These are phyloP conservation scores for Talaromyces marneffei DNA, from an alignment of 2,329 filamentous ascomycete genomes.

Conservation along the genomic window DNA sequence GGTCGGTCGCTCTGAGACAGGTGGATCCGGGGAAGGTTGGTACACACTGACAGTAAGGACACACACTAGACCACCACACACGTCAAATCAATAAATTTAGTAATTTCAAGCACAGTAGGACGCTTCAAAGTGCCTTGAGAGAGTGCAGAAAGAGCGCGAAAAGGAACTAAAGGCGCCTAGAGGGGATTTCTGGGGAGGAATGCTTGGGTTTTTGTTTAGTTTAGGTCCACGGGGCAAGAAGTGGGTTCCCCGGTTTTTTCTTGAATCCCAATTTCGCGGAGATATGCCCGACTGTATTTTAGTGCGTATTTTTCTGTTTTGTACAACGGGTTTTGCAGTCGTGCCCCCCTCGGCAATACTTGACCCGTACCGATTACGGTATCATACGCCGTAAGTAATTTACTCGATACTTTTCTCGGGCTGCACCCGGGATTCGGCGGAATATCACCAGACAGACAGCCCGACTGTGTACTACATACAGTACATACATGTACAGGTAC, in stretches of 20 bases:
- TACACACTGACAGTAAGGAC: not conserved
- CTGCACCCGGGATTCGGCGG: conserved; percentile 6
- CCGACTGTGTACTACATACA: not conserved
- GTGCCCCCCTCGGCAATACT: not conserved
- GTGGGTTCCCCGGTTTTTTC: conserved; percentile 11
- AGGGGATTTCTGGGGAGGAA: conserved; percentile 4
- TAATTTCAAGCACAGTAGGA: not conserved
- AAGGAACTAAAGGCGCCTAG: not conserved
- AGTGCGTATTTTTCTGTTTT: not conserved
- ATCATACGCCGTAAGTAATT: not conserved
- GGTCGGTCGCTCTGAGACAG: not conserved
- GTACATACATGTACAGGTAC: too few species aligned
- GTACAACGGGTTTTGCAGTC: not conserved
- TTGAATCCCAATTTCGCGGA: conserved; percentile 7
- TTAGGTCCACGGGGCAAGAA: conserved; percentile 2
- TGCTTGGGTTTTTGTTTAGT: conserved; percentile 10
- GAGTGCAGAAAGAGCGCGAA: not conserved
- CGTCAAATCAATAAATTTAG: not conserved
- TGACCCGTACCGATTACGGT: not conserved
- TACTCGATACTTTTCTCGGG: not conserved
- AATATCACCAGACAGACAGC: not conserved
- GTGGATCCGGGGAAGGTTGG: conserved; percentile 3
- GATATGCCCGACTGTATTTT: conserved; percentile 7
- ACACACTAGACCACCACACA: not conserved
- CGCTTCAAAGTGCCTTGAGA: not conserved